phyloP scores from a whole-genome alignment of 2,329 filamentous ascomycete genomes.

The Trichoderma lentiforme region DNA sequence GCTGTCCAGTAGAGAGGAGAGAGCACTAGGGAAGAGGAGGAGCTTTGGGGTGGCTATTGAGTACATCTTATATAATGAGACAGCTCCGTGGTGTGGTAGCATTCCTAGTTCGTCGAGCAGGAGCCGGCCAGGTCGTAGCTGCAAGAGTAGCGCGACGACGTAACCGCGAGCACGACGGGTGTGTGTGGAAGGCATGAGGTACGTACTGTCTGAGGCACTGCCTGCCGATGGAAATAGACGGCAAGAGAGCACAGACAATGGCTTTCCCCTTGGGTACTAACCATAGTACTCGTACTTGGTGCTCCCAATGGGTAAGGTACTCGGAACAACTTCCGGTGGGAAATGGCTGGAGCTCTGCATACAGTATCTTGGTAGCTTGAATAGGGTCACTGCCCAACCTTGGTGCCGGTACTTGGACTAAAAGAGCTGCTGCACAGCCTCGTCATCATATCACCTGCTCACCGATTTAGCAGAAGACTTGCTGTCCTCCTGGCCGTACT shows the following conservation, averaged over 20 bases:
- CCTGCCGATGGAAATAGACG: background rate
- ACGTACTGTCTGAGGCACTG: background rate
- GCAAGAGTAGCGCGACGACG: background rate
- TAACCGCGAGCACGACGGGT: background rate
- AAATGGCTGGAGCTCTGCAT: background rate
- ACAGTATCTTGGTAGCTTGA: background rate
- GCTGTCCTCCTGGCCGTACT: background rate
- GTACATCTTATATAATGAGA: conserved; percentile 3
- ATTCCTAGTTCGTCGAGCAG: background rate
- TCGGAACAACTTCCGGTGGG: background rate
- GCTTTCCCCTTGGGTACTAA: background rate
- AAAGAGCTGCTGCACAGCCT: conserved; percentile 4
- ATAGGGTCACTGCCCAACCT: background rate
- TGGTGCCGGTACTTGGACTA: background rate
- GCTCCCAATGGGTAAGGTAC: background rate
- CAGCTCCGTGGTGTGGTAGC: background rate
- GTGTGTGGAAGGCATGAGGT: background rate
- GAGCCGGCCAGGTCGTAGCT: background rate
- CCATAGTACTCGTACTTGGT: background rate
- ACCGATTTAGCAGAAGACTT: background rate
- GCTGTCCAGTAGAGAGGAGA: background rate
- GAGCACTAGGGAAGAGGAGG: background rate
- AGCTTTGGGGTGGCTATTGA: background rate
- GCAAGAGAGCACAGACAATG: background rate
- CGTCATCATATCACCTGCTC: conserved; percentile 10